phyloP scores from a whole-genome alignment of 2,329 filamentous ascomycete species.

The Cryphonectria radicalis region DNA sequence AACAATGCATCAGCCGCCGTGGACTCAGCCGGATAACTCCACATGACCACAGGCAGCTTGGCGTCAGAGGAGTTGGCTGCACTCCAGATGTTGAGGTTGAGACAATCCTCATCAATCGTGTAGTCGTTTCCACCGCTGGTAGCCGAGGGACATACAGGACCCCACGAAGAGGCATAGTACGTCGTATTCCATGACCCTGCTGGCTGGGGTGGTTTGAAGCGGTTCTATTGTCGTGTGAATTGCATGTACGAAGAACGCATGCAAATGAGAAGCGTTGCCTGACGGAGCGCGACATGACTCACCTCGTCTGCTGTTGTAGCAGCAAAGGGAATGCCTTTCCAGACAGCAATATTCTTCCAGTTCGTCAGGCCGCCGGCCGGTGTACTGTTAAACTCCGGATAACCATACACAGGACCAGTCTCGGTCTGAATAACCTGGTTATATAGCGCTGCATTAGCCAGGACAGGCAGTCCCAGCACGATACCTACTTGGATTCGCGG shows the following conservation, averaged over 20 bases:
- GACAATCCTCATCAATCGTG: constrained; percentile 51
- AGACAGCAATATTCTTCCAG: constrained; percentile 48
- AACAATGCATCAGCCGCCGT: constrained; percentile 41
- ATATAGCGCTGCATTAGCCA: constrained; percentile 6
- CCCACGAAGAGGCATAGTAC: constrained; percentile 42
- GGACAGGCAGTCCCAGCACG: not conserved
- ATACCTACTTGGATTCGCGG: not conserved
- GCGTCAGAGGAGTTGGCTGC: constrained; percentile 31
- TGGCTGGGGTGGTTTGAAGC: constrained; percentile 49
- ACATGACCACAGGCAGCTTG: constrained; percentile 53
- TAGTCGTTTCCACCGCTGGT: constrained; percentile 31
- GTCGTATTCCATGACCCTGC: constrained; percentile 33
- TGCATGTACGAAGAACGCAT: not conserved
- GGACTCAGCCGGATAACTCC: constrained; percentile 41
- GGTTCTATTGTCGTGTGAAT: constrained; percentile 40
- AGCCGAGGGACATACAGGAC: constrained; percentile 42
- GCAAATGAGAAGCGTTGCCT: not conserved
- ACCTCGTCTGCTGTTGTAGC: constrained; percentile 29
- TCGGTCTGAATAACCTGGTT: constrained; percentile 24
- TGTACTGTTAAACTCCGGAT: constrained; percentile 29
- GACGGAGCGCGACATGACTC: too few species aligned
- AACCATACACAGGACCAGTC: constrained; percentile 30
- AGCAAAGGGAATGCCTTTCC: constrained; percentile 55
- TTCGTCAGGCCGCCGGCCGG: constrained; percentile 26
- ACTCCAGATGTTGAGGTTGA: constrained; percentile 56